Conservation (phyloP, 1,139 yeast species). For the Nematodospora anomalae region DNA sequence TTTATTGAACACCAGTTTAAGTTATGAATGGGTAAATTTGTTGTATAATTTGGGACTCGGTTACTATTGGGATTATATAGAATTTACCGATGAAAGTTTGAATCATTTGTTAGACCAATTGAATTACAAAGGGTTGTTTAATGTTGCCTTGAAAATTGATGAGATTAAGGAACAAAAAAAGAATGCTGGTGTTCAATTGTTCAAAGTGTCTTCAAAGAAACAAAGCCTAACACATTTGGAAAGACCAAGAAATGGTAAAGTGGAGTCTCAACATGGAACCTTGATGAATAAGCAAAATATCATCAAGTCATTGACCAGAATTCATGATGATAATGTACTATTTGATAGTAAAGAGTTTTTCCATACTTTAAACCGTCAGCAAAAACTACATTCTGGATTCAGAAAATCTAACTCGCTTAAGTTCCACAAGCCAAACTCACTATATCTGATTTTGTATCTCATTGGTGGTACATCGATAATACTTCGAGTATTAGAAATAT, state of each 20-base stretch:
- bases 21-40: slow-evolving; percentile 42
- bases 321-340: slow-evolving; percentile 29
- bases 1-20: slow-evolving; percentile 27
- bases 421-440: slow-evolving; percentile 28
- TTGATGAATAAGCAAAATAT: slow-evolving; percentile 17
- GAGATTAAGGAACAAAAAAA: slow-evolving; percentile 21
- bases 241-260: not conserved
- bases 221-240: not conserved
- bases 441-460: slow-evolving; percentile 33
- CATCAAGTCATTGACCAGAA: slow-evolving; percentile 20
- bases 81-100: slow-evolving; percentile 32
- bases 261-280: not conserved
- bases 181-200: slow-evolving; percentile 4
- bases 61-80: slow-evolving; percentile 38
- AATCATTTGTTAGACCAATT: slow-evolving; percentile 32
- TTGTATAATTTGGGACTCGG: slow-evolving; percentile 40
- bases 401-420: slow-evolving; percentile 12
- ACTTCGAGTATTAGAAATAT: slow-evolving; percentile 31
- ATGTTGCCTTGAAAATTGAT: slow-evolving; percentile 25
- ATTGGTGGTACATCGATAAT: slow-evolving; percentile 40
- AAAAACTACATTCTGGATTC: slow-evolving; percentile 6
- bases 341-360: slow-evolving; percentile 32
- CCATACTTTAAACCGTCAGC: slow-evolving; percentile 14
- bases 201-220: slow-evolving; percentile 2
- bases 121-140: slow-evolving; percentile 26